phyloP scores from a whole-genome alignment of 495 filamentous ascomycete genomes.

The Oidiodendron maius region DNA sequence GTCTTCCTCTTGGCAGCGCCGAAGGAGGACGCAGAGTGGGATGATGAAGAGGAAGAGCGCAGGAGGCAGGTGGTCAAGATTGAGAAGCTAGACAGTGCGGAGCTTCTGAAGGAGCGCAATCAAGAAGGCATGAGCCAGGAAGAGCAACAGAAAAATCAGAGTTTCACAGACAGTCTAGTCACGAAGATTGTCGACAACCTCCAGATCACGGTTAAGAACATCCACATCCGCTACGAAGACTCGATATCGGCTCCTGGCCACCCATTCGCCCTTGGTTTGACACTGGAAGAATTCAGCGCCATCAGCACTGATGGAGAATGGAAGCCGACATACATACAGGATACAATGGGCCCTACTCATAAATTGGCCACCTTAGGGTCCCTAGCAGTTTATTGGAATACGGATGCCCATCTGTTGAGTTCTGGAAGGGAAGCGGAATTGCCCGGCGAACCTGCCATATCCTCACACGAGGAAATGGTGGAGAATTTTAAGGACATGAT shows the following conservation, averaged over 20 bases:
- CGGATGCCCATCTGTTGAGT: slow-evolving; percentile 76
- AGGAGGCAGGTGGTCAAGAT: slow-evolving; percentile 85
- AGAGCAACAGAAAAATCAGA: slow-evolving; percentile 92
- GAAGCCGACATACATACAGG: slow-evolving; percentile 91
- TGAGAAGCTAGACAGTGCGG: slow-evolving; percentile 94
- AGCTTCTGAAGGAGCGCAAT: slow-evolving; percentile 83
- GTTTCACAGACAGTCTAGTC: slow-evolving; percentile 88
- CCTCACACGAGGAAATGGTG: slow-evolving; percentile 64
- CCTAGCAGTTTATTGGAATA: slow-evolving; percentile 95
- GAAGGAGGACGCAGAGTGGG: slow-evolving; percentile 87
- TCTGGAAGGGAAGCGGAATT: slow-evolving; percentile 66
- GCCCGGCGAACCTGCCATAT: slow-evolving; percentile 35
- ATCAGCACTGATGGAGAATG: slow-evolving; percentile 91
- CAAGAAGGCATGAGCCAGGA: slow-evolving; percentile 91
- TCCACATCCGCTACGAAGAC: slow-evolving; percentile 96
- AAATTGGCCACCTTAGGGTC: slow-evolving; percentile 86
- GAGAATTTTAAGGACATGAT: slow-evolving; percentile 71
- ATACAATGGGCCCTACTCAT: slow-evolving; percentile 73
- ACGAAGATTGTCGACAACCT: slow-evolving; percentile 97
- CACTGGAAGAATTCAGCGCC: slow-evolving; percentile 90
- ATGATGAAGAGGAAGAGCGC: slow-evolving; percentile 83
- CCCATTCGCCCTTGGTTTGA: slow-evolving; percentile 87
- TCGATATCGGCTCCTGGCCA: slow-evolving; percentile 93
- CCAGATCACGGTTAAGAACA: slow-evolving; percentile 95
- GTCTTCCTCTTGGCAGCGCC: slow-evolving; percentile 91